Evolutionary conservation across 352 stramenopile species (phyloP), one percentile per base, ranked within the genome.

Genomic region (Pythium oligandrum): DNA sequence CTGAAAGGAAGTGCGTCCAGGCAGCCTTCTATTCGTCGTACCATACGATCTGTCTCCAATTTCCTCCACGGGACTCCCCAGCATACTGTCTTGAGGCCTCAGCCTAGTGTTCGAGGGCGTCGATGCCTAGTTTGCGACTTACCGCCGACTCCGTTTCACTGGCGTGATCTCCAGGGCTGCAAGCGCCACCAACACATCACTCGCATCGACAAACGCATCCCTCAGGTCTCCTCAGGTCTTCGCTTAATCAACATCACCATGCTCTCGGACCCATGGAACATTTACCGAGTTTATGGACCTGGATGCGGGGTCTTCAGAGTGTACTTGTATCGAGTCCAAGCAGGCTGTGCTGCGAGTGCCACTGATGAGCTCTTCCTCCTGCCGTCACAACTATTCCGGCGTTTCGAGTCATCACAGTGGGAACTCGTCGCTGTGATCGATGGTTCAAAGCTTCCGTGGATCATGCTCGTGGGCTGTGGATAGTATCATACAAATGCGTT

Each of bases 151-250:
- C 26, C 35, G 10, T 4, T 60, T 33, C 53, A 60, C 40, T 61
- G 55, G 55, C 51, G 44, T 40, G 9, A 7, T 1, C 43, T 38
- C 7, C 55, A 55, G 40, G 55, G 55, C 17, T 61, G 55, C 36
- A 6, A 9, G 17, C 45, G 8, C 34, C 55, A 61, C 55, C 40
- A 61, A 26, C 35, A 9, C 4, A 37, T 62, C 30, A 51, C 56
- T 36, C 4, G 17, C 32, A 40, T 56, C 48, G 8, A 43, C 9
- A 35, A 36, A 3, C 48, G 55, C 11, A 44, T 48, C 1, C 36
- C 30, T 6, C 35, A 44, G 9, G 26, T 50, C 4, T 50, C 37
- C 42, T 56, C 40, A 5, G 4, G 42, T 17, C n/a, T 44, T 36
- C 35, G 43, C 42, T 11, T 17, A 4, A 31, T 36, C 35, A 35